These are phyloP conservation scores for Gracilaria domingensis DNA, from an alignment of 23 red algal species.

Conservation along the genomic window DNA sequence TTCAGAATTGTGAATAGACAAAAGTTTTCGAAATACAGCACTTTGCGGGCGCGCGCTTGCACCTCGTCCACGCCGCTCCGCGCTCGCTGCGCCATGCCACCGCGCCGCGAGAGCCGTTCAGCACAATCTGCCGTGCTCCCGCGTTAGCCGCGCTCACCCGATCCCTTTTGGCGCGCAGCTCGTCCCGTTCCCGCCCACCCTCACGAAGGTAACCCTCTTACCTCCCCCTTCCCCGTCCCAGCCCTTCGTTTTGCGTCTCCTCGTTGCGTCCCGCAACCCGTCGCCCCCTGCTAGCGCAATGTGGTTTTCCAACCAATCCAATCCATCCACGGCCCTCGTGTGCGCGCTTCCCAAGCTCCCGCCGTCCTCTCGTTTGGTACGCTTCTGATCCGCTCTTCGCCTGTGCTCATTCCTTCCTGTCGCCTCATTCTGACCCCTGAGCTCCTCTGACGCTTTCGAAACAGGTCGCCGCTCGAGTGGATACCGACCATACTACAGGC, in stretches of 20 bases:
- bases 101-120: constrained; percentile 4
- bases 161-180: no score
- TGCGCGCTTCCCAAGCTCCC: constrained; percentile 9
- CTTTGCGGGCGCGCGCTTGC: background rate
- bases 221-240: background rate
- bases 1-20: no score
- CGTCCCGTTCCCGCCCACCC: no score
- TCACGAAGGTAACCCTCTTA: background rate
- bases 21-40: background rate
- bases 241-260: background rate
- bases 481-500: constrained; percentile 83
- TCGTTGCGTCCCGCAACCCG: background rate
- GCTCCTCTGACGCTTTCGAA: background rate
- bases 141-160: no score
- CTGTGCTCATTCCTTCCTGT: background rate
- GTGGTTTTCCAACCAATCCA: background rate
- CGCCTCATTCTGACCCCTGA: background rate
- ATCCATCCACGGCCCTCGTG: background rate
- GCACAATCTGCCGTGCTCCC: background rate
- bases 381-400: background rate
- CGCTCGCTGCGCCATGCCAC: constrained; percentile 6
- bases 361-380: background rate
- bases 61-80: background rate
- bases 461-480: constrained; percentile 51
- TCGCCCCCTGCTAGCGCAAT: background rate